A percentile compares a stretch with the other conserved stretches of the same genome.
Conservation (phyloP, 257 asterid genomes). For the Solanum piurae region DNA sequence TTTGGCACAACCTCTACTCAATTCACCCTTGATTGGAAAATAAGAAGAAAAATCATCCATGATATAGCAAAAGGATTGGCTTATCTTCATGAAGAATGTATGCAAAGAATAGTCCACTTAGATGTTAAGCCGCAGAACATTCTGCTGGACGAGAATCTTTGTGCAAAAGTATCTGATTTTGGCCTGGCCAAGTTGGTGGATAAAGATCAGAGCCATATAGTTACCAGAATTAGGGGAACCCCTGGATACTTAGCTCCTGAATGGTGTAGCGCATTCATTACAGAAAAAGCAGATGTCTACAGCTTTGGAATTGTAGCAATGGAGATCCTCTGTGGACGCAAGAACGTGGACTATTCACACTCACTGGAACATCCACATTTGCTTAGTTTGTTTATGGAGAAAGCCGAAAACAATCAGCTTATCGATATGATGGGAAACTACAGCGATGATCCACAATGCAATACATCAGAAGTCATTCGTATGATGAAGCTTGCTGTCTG, state of each 20-base stretch:
- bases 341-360: neutral
- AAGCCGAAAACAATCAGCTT: slow-evolving; percentile 3
- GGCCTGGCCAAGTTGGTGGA: slow-evolving; percentile 18
- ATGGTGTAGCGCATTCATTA: slow-evolving; percentile 7
- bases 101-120: slow-evolving; percentile 8
- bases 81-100: slow-evolving; percentile 21
- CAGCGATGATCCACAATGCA: neutral
- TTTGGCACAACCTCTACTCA: neutral
- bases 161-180: slow-evolving; percentile 24
- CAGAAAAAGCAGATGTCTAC: slow-evolving; percentile 19
- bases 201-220: slow-evolving; percentile 14
- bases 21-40: slow-evolving; percentile 5
- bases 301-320: slow-evolving; percentile 15
- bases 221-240: slow-evolving; percentile 18
- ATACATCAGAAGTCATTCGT: slow-evolving; percentile 2
- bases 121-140: slow-evolving; percentile 20
- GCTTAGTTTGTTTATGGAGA: slow-evolving; percentile 4
- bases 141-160: slow-evolving; percentile 12
- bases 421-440: slow-evolving; percentile 2
- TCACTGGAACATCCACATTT: slow-evolving; percentile 5
- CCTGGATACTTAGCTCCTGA: slow-evolving; percentile 17
- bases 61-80: slow-evolving; percentile 23
- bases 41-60: slow-evolving; percentile 9
- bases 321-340: slow-evolving; percentile 13
- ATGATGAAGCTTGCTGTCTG: slow-evolving; percentile 11